These are phyloP conservation scores for Fusarium longipes DNA, from an alignment of 2,329 filamentous ascomycete genomes.

Conservation along the genomic window DNA sequence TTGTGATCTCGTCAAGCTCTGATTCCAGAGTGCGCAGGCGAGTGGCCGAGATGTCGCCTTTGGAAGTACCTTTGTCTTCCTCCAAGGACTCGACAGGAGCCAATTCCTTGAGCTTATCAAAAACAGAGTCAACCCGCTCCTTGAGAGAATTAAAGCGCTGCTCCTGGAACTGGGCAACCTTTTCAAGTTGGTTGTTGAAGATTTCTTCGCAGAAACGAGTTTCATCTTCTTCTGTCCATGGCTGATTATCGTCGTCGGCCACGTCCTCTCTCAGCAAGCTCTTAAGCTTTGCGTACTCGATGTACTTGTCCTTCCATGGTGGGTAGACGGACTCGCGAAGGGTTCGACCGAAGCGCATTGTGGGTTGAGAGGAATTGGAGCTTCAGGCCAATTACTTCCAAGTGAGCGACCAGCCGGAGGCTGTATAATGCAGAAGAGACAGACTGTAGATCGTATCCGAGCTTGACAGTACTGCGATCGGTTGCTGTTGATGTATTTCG, in stretches of 20 bases:
- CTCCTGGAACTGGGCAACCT: constrained; percentile 90
- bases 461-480: background rate
- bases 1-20: constrained; percentile 88
- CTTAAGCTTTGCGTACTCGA: constrained; percentile 96
- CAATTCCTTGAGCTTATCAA: constrained; percentile 82
- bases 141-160: constrained; percentile 73
- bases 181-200: constrained; percentile 93
- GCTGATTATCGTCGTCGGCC: constrained; percentile 66
- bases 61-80: constrained; percentile 65
- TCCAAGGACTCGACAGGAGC: constrained; percentile 60
- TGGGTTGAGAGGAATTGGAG: constrained; percentile 9
- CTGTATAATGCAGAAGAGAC: background rate
- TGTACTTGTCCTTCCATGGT: constrained; percentile 93
- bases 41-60: constrained; percentile 60
- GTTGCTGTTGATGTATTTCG: constrained; percentile 13
- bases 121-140: constrained; percentile 64
- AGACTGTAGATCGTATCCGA: background rate
- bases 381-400: constrained; percentile 20
- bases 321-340: constrained; percentile 81
- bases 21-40: constrained; percentile 76
- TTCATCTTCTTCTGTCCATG: constrained; percentile 96
- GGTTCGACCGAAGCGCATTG: constrained; percentile 94
- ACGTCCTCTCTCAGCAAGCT: constrained; percentile 82
- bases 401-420: constrained; percentile 2
- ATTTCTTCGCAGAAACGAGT: constrained; percentile 94